A percentile compares a stretch with the other conserved stretches of the same genome.
phyloP scores from a whole-genome alignment of 768 basidiomycete species.

The Lentinula boryana region DNA sequence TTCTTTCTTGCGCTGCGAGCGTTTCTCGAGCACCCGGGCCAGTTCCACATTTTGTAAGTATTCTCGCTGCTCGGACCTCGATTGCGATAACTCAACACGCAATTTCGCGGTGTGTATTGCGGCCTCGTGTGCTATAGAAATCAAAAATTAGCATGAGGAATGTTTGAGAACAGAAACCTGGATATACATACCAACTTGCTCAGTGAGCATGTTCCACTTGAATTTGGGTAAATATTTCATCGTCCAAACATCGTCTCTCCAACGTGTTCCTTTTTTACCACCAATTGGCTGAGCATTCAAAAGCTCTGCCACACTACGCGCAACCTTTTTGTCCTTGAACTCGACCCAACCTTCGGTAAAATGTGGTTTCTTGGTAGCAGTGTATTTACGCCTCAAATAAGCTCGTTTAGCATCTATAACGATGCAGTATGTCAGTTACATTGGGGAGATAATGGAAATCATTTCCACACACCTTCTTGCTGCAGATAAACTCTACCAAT shows the following conservation, averaged over 20 bases:
- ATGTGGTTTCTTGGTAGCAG: slow-evolving; percentile 77
- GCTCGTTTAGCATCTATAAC: slow-evolving; percentile 76
- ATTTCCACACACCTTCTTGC: slow-evolving; percentile 61
- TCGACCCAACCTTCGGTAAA: slow-evolving; percentile 99
- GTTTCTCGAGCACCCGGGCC: slow-evolving; percentile 78
- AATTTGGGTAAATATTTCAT: slow-evolving; percentile 98
- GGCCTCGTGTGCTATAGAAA: slow-evolving; percentile 76
- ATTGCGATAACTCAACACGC: slow-evolving; percentile 88
- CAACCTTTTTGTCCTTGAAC: slow-evolving; percentile 90
- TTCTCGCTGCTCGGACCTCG: slow-evolving; percentile 81
- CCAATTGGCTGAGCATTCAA: slow-evolving; percentile 95
- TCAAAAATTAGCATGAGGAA: neutral
- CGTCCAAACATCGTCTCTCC: slow-evolving; percentile 98
- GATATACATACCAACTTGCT: slow-evolving; percentile 85
- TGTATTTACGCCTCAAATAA: slow-evolving; percentile 76
- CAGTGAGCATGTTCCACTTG: slow-evolving; percentile 98
- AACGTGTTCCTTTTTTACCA: slow-evolving; percentile 83
- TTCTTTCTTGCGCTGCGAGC: slow-evolving; percentile 59
- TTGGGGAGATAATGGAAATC: neutral
- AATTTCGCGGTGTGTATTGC: slow-evolving; percentile 83
- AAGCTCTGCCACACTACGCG: slow-evolving; percentile 88
- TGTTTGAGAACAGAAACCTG: neutral
- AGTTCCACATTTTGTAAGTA: slow-evolving; percentile 94
- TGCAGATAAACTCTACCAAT: slow-evolving; percentile 91
- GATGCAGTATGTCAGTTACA: neutral